phyloP scores from a whole-genome alignment of 192 early-diverging fungal species.

The Paraglomus brasilianum region DNA sequence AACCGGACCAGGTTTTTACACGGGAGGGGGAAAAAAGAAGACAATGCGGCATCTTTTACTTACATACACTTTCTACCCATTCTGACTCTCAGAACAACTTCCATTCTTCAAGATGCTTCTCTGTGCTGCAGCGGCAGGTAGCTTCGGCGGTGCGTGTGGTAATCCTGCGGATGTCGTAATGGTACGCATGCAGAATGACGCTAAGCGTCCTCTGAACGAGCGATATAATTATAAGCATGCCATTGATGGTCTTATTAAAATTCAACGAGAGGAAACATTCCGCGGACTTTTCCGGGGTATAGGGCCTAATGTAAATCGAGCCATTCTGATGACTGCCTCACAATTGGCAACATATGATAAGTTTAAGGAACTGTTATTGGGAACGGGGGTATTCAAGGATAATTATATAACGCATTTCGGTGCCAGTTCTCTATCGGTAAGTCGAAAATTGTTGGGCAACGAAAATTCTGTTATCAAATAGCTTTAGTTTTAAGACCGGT shows the following conservation, averaged over 20 bases:
- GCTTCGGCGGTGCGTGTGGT: conserved; percentile 65
- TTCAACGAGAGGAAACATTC: conserved; percentile 75
- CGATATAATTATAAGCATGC: conserved; percentile 77
- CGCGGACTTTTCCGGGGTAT: conserved; percentile 83
- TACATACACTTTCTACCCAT: no score
- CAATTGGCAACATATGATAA: conserved; percentile 77
- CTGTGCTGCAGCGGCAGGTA: conserved; percentile 46
- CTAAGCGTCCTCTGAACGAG: conserved; percentile 57
- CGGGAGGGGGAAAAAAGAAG: no score
- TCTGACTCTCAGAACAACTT: conserved; percentile 33
- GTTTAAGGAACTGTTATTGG: conserved; percentile 70
- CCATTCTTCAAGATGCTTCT: conserved; percentile 44
- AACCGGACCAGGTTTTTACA: no score
- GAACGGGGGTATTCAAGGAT: conserved; percentile 59
- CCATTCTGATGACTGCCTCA: conserved; percentile 79
- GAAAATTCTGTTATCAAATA: no score
- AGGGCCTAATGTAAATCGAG: conserved; percentile 86
- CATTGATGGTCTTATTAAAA: conserved; percentile 69
- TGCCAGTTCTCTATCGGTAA: conserved; percentile 69
- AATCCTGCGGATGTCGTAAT: conserved; percentile 83
- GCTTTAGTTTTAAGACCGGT: conserved; percentile 1
- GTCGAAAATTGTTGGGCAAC: conserved; percentile 29
- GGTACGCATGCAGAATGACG: conserved; percentile 81
- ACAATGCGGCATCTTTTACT: no score
- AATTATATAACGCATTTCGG: conserved; percentile 66